Conservation (phyloP, 2,329 filamentous ascomycete species). For the Diaporthe ilicicola region DNA sequence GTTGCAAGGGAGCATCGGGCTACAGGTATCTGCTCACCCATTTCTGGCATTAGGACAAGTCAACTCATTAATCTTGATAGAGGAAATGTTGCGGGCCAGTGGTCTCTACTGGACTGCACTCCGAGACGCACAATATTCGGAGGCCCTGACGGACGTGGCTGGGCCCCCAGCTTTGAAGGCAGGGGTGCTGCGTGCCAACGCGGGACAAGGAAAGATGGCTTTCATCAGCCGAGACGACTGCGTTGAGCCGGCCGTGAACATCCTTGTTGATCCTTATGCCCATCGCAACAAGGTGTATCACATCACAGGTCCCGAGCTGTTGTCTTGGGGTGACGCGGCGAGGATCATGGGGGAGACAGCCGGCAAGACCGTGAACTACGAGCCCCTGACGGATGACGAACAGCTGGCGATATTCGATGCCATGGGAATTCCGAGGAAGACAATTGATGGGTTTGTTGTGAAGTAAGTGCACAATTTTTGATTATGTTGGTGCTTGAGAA, state of each 20-base stretch:
- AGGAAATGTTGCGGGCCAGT: background rate
- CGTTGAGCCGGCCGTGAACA: background rate
- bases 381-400: slow-evolving; percentile 1
- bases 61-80: background rate
- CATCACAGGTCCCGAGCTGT: slow-evolving; percentile 5
- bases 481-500: background rate
- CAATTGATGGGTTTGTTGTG: background rate
- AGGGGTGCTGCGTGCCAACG: background rate
- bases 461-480: background rate
- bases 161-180: slow-evolving; percentile 1
- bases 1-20: slow-evolving; percentile 1
- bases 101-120: slow-evolving; percentile 12
- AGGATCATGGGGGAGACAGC: background rate
- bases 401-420: slow-evolving; percentile 4
- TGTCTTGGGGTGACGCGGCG: slow-evolving; percentile 5
- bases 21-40: background rate
- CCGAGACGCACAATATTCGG: background rate
- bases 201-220: background rate
- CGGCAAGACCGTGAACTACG: background rate
- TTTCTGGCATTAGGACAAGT: background rate
- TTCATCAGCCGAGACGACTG: slow-evolving; percentile 2
- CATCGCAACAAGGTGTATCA: slow-evolving; percentile 10
- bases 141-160: background rate
- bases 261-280: background rate
- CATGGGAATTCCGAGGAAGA: background rate